Evolutionary conservation across 306 rosid genomes (phyloP).

Genomic region (Hippophae gyantsensis): DNA sequence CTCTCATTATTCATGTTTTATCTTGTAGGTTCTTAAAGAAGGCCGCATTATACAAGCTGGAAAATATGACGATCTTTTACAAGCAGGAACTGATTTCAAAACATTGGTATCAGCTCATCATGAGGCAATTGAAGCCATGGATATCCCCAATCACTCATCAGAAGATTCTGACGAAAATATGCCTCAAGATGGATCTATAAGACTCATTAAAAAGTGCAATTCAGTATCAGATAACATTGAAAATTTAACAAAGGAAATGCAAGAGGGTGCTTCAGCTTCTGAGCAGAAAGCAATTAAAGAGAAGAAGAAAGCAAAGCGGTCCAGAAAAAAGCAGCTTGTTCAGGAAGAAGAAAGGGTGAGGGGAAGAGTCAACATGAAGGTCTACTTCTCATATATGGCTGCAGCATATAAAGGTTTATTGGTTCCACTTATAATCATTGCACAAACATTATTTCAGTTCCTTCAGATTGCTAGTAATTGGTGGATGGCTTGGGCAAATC

Average conservation of each 20-base stretch:
- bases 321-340: slow-evolving; percentile 86
- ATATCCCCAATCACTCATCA: slow-evolving; percentile 78
- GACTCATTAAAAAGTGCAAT: slow-evolving; percentile 36
- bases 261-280: slow-evolving; percentile 61
- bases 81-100: slow-evolving; percentile 93
- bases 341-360: slow-evolving; percentile 99
- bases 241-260: slow-evolving; percentile 73
- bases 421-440: slow-evolving; percentile 79
- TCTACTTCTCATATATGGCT: slow-evolving; percentile 93
- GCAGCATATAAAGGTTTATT: slow-evolving; percentile 88
- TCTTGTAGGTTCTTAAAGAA: slow-evolving; percentile 75
- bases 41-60: slow-evolving; percentile 89
- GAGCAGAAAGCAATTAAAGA: slow-evolving; percentile 70
- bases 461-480: slow-evolving; percentile 99
- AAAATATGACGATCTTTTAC: slow-evolving; percentile 88
- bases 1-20: background rate
- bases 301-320: slow-evolving; percentile 84
- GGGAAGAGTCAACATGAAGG: slow-evolving; percentile 99
- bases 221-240: slow-evolving; percentile 45
- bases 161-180: slow-evolving; percentile 79
- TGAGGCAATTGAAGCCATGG: slow-evolving; percentile 99
- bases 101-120: slow-evolving; percentile 92
- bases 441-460: slow-evolving; percentile 86
- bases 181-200: slow-evolving; percentile 38
- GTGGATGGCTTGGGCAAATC: slow-evolving; percentile 99